Conservation (phyloP, 1,139 yeast genomes). For the Geotrichum fermentans region DNA sequence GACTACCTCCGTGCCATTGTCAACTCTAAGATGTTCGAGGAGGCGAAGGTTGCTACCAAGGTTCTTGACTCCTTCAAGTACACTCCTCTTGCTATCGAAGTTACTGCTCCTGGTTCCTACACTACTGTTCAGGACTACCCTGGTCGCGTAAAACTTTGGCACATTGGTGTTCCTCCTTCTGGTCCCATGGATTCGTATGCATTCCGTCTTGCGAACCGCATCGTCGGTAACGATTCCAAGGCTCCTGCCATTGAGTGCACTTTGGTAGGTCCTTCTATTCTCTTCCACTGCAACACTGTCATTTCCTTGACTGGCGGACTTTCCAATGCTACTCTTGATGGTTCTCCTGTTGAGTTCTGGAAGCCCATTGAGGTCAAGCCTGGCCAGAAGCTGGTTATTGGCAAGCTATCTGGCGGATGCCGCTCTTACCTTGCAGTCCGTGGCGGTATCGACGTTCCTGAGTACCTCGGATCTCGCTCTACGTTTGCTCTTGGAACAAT, state of each 20-base stretch:
- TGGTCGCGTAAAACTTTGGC: slow-evolving; percentile 86
- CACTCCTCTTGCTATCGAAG: slow-evolving; percentile 77
- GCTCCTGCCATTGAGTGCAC: slow-evolving; percentile 93
- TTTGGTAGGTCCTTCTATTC: slow-evolving; percentile 74
- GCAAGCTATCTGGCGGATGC: slow-evolving; percentile 77
- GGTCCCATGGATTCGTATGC: slow-evolving; percentile 97
- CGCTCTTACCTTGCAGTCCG: slow-evolving; percentile 84
- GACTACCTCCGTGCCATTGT: slow-evolving; percentile 87
- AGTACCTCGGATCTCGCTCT: slow-evolving; percentile 91
- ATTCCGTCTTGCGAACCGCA: slow-evolving; percentile 79
- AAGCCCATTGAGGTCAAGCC: slow-evolving; percentile 62
- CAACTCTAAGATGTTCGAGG: slow-evolving; percentile 73
- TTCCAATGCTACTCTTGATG: slow-evolving; percentile 63
- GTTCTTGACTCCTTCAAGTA: slow-evolving; percentile 79
- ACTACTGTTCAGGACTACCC: slow-evolving; percentile 96
- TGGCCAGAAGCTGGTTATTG: slow-evolving; percentile 76
- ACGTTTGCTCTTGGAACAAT: slow-evolving; percentile 91
- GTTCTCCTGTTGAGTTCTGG: slow-evolving; percentile 54
- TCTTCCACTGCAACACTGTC: slow-evolving; percentile 74
- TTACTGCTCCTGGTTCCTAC: slow-evolving; percentile 83
- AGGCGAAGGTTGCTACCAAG: slow-evolving; percentile 80
- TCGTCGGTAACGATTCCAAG: slow-evolving; percentile 75
- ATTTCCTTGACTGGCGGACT: slow-evolving; percentile 85
- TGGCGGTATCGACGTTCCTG: slow-evolving; percentile 92
- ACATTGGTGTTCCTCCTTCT: slow-evolving; percentile 92